Evolutionary conservation across 345 rosid genomes (phyloP), one percentile per base, ranked within the genome.

Genomic region (Passiflora organensis): DNA sequence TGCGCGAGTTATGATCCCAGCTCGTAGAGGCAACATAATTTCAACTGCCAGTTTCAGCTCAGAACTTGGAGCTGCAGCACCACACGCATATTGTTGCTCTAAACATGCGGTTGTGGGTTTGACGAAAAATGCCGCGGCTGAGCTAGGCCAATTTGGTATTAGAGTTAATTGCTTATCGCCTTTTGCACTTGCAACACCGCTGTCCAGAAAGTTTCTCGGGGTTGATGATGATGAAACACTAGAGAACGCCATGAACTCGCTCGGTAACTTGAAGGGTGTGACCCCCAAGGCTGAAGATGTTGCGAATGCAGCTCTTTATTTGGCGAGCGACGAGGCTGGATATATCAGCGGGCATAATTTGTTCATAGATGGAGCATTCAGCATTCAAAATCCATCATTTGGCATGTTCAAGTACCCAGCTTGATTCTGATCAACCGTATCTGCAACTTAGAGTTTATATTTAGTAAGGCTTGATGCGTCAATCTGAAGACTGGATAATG

Each of bases 121-220:
- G 37, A 44, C 73, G 1, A 47, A 58, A 53, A 63, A 54, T 39
- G 6, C 67, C 43, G 6, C 39, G 11, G 72, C 46, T 10, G 66
- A 67, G 39, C 24, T 59, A 15, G 66, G 72, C 9, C 43, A 49
- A 17, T 46, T 53, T 25, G 72, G 69, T 12, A 67, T 63, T 3
- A 49, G 72, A 32, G 72, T 59, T 0, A 67, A 72, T 13, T 48
- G 58, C 43, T 20, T 63, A 0, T 72, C 76, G 14, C 68, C 68
- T 0, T 63, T 1, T 10, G 36, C 9, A 2, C 24, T 53, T 4
- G 44, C 34, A 0, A 60, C 71, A 2, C 38, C 50, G 6, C 1
- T 53, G 22, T 0, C 23, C 1, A 14, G 22, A 58, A 37, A 13
- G 14, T 16, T n/a, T 12, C 6, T 36, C 17, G 59, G 62, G 0